phyloP scores from a whole-genome alignment of 306 rosid species.

The Begonia peltatifolia region DNA sequence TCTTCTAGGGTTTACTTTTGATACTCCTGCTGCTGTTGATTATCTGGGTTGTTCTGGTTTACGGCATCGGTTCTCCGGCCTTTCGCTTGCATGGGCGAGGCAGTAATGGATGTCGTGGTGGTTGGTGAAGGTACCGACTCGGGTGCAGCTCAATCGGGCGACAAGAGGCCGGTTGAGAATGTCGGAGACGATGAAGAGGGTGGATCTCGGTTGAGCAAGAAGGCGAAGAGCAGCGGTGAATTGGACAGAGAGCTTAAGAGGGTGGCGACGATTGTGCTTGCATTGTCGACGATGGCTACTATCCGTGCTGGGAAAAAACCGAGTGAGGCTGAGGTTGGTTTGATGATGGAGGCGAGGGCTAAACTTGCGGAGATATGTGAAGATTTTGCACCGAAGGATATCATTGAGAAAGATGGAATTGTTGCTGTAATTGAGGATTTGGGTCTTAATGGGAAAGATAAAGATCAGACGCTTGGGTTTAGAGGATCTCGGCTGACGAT shows the following conservation, averaged over 20 bases:
- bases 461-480: slow-evolving; percentile 81
- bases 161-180: slow-evolving; percentile 27
- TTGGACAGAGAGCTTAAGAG: slow-evolving; percentile 28
- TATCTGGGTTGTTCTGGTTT: background rate
- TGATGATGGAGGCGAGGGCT: slow-evolving; percentile 73
- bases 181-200: slow-evolving; percentile 20
- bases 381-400: slow-evolving; percentile 66
- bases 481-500: slow-evolving; percentile 60
- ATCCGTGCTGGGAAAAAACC: slow-evolving; percentile 66
- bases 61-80: slow-evolving; percentile 5
- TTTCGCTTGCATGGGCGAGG: slow-evolving; percentile 2
- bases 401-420: slow-evolving; percentile 57
- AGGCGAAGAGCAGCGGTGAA: slow-evolving; percentile 24
- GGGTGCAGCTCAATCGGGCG: slow-evolving; percentile 3
- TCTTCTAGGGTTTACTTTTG: slow-evolving; percentile 25
- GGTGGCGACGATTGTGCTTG: slow-evolving; percentile 90
- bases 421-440: slow-evolving; percentile 65
- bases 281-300: slow-evolving; percentile 61
- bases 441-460: slow-evolving; percentile 50
- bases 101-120: slow-evolving; percentile 20
- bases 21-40: slow-evolving; percentile 4
- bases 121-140: slow-evolving; percentile 5
- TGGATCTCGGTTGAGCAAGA: slow-evolving; percentile 29
- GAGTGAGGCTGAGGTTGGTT: slow-evolving; percentile 40
- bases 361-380: slow-evolving; percentile 55